phyloP scores from a whole-genome alignment of 495 filamentous ascomycete species.

The Xylaria intraflava region DNA sequence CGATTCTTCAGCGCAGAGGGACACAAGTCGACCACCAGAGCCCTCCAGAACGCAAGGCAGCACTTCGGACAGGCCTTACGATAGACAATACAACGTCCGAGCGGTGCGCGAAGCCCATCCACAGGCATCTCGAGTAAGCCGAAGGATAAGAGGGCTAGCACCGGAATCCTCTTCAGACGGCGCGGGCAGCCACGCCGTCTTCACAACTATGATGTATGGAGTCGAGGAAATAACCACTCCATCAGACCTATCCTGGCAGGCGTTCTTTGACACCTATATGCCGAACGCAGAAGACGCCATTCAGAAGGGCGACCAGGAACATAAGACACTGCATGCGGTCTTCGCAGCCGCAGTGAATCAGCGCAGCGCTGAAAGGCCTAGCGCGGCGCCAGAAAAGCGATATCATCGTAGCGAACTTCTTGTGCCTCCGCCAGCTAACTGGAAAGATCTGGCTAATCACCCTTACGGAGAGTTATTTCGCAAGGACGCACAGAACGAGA shows the following conservation, averaged over 20 bases:
- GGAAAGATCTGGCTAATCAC: background rate
- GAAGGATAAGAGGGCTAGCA: background rate
- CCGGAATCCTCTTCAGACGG: background rate
- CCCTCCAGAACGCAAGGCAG: background rate
- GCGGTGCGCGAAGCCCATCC: background rate
- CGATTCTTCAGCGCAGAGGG: background rate
- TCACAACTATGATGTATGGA: background rate
- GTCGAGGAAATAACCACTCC: background rate
- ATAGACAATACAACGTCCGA: background rate
- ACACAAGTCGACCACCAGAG: background rate
- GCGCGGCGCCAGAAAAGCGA: too few relatives aligned
- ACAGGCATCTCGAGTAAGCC: background rate
- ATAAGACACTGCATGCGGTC: background rate
- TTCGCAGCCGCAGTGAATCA: background rate
- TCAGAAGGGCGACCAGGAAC: background rate
- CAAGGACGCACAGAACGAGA: background rate
- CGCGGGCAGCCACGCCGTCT: background rate
- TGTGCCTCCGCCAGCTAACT: background rate
- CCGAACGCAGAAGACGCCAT: background rate
- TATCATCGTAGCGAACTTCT: background rate
- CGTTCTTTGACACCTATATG: background rate
- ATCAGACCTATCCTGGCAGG: too few relatives aligned
- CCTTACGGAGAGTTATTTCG: background rate
- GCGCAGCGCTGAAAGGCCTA: background rate
- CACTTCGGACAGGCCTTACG: too few relatives aligned